Evolutionary conservation across 371 early-diverging fungal genomes (phyloP), one percentile per base, ranked within the genome.

Genomic region (Actinomortierella wolfii): DNA sequence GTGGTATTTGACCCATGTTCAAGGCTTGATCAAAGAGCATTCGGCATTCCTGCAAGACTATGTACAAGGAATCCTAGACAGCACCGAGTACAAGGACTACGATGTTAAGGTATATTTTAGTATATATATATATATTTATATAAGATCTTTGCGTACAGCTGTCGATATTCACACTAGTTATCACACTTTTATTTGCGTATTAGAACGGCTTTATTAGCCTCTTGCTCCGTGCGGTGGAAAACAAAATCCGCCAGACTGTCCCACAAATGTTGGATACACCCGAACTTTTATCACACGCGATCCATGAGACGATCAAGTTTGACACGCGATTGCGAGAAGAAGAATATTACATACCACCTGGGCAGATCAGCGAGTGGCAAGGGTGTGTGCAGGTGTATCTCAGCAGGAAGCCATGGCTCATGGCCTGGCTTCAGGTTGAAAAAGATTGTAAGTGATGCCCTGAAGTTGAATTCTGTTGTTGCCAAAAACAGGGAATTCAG

Each of bases 1-100:
- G 73, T 93, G 93, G 95, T 89, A 88, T 64, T 77, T 95, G 39
- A 81, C 84, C 1, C 89, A 90, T 54, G 77, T 89, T n/a, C 79
- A 90, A 50, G 83, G 80, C 23, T 78, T 85, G 39, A 83, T 91
- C 41, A 80, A 78, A 25, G 86, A 83, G 21, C 82, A 85, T 48
- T 69, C 83, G 4, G 66, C 80, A n/a, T 84, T 89, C 59, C 68
- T 90, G 1, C 79, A 83, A 61, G 75, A 78, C 4, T 81, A 79
- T 21, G 77, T 86, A 2, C 89, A 89, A 48, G 57, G 48, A 15
- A 66, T 89, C 2, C 67, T 87, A 29, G 71, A 84, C 21, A 78
- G 78, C 11, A 70, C 79, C 11, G 71, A 76, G 7, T 76, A 73
- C 60, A 58, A 65, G 9, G 61, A 58, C 1, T 70, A 78, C 20